These are phyloP conservation scores for Pseudozyma tsukubaensis DNA, from an alignment of 1,284 basidiomycete genomes.

Conservation along the genomic window DNA sequence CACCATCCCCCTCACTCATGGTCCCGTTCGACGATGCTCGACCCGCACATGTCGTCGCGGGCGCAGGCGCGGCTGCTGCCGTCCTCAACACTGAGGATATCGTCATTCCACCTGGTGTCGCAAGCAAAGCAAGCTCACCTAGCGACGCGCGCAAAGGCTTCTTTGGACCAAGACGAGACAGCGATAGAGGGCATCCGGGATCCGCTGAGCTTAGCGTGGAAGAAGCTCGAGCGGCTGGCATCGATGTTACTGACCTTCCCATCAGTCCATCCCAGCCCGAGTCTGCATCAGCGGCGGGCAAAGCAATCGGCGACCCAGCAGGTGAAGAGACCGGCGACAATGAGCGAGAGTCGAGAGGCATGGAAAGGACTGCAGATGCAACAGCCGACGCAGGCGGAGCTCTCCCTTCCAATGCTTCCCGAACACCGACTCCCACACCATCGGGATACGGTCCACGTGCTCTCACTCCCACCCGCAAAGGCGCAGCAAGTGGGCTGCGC, in stretches of 20 bases:
- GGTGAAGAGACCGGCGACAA: conserved; percentile 17
- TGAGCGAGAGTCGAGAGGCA: conserved; percentile 27
- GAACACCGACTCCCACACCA: conserved; percentile 55
- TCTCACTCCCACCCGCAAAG: conserved; percentile 45
- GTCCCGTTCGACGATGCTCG: conserved; percentile 23
- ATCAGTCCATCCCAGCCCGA: conserved; percentile 8
- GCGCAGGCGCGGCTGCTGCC: conserved; percentile 48
- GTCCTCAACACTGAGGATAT: conserved; percentile 58
- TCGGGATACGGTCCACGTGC: conserved; percentile 32
- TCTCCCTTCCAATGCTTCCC: conserved; percentile 19
- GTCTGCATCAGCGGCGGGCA: background rate
- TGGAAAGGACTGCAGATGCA: conserved; percentile 8
- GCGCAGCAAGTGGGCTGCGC: conserved; percentile 18
- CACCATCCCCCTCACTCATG: conserved; percentile 44
- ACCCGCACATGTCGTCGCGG: conserved; percentile 26
- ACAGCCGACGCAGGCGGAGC: conserved; percentile 1
- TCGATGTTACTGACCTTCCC: conserved; percentile 38
- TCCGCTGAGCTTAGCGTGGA: conserved; percentile 21
- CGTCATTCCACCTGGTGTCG: conserved; percentile 51
- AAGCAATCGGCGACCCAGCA: background rate
- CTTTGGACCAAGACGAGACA: conserved; percentile 11
- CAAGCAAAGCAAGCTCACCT: conserved; percentile 59
- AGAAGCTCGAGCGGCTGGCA: conserved; percentile 38
- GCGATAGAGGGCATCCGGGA: background rate
- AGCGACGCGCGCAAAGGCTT: conserved; percentile 18